These are phyloP conservation scores for Pseudonitzschia multiseries DNA, from an alignment of 108 stramenopile species.

Conservation along the genomic window DNA sequence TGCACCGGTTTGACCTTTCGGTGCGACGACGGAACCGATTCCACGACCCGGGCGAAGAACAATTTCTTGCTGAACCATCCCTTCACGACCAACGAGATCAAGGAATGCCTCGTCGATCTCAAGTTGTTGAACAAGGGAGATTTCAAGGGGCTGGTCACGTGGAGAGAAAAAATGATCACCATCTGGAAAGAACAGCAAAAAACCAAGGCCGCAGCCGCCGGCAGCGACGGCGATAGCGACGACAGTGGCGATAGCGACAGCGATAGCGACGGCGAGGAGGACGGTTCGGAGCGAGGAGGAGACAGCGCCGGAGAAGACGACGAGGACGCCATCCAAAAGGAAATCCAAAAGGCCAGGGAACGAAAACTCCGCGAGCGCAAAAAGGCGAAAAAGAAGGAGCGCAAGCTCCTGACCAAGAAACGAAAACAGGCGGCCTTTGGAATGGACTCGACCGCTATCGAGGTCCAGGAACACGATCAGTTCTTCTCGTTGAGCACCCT, in stretches of 20 bases:
- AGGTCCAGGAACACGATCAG: conserved; percentile 81
- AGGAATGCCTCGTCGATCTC: conserved; percentile 82
- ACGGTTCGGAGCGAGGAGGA: too few relatives aligned
- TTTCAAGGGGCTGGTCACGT: conserved; percentile 90
- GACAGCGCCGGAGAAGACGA: conserved; percentile 67
- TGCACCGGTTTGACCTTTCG: conserved; percentile 87
- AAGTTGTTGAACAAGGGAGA: conserved; percentile 96
- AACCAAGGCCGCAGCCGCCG: conserved; percentile 34
- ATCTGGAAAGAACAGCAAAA: conserved; percentile 13
- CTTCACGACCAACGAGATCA: conserved; percentile 86
- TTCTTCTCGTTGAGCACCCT: conserved; percentile 81
- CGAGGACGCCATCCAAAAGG: conserved; percentile 78
- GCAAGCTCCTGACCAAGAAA: conserved; percentile 77
- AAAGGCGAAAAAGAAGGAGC: conserved; percentile 88
- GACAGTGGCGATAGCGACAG: conserved; percentile 36
- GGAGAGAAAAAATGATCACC: conserved; percentile 81
- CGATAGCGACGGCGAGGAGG: conserved; percentile 76
- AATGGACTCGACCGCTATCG: conserved; percentile 89
- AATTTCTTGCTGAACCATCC: conserved; percentile 74
- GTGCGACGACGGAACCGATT: conserved; percentile 37
- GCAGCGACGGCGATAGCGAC: conserved; percentile 42
- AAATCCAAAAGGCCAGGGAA: conserved; percentile 65
- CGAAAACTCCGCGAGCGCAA: conserved; percentile 78
- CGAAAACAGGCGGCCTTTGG: conserved; percentile 81
- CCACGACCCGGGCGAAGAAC: conserved; percentile 35